A percentile compares a stretch with the other conserved stretches of the same genome.
These are phyloP conservation scores for Chlamydomonas reinhardtii DNA, from an alignment of 163 green algal species.

Conservation along the genomic window DNA sequence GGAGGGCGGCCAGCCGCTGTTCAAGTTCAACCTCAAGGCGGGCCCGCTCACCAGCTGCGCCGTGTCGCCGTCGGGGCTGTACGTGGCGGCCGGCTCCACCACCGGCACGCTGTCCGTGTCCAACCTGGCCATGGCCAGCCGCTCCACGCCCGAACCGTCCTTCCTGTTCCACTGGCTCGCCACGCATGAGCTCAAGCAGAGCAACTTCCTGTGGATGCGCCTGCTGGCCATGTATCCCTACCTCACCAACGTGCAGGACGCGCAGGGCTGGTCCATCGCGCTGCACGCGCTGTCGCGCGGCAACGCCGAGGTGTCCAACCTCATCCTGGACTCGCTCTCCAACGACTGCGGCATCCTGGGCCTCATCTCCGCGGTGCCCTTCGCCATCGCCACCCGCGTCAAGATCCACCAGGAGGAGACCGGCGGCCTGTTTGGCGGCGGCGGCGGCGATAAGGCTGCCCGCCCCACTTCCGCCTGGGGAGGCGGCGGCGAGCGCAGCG, in stretches of 20 bases:
- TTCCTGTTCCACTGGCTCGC: constrained; percentile 68
- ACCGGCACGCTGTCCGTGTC: constrained; percentile 59
- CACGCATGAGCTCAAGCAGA: constrained; percentile 46
- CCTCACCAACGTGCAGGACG: constrained; percentile 58
- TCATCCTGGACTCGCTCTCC: constrained; percentile 47
- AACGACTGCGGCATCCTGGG: constrained; percentile 44
- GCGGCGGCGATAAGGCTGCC: background rate
- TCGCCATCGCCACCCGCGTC: constrained; percentile 37
- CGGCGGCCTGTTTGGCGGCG: constrained; percentile 10
- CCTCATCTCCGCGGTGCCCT: constrained; percentile 57
- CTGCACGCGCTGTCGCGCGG: constrained; percentile 55
- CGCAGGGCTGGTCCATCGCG: constrained; percentile 59
- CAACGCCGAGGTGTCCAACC: constrained; percentile 53
- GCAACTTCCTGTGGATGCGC: constrained; percentile 43
- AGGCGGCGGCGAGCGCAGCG: background rate
- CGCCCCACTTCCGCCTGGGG: background rate
- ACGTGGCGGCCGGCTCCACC: constrained; percentile 51
- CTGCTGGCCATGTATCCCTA: constrained; percentile 46
- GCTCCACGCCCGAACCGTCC: constrained; percentile 53
- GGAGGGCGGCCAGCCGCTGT: constrained; percentile 53
- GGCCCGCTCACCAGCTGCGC: constrained; percentile 53
- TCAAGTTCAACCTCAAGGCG: constrained; percentile 56
- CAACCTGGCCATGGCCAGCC: constrained; percentile 39
- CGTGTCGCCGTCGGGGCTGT: constrained; percentile 53
- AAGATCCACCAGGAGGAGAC: constrained; percentile 32